A percentile compares a stretch with the other conserved stretches of the same genome.
Evolutionary conservation across 1,284 basidiomycete species (phyloP).

Genomic region (Ceratobasidium sp.): DNA sequence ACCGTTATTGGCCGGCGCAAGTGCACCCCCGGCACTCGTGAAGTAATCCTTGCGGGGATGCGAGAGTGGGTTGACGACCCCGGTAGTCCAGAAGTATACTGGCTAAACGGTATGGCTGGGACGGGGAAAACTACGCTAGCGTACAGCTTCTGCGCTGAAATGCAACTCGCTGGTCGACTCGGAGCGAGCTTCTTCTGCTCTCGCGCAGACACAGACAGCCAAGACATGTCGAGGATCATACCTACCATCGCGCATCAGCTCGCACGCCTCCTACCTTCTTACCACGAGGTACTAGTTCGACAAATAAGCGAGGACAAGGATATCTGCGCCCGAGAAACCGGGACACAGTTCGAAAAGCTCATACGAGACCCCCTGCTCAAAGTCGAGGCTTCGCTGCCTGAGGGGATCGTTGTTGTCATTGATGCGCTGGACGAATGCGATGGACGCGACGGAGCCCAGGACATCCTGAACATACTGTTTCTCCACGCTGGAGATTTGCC

Average conservation of each 20-base stretch:
- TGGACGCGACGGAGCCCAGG: neutral
- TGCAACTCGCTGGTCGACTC: neutral
- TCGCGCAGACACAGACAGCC: neutral
- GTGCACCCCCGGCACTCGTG: conserved; percentile 15
- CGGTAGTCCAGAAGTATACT: neutral
- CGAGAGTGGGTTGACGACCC: neutral
- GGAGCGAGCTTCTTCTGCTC: conserved; percentile 32
- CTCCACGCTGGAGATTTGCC: neutral
- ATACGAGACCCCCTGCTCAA: too few species aligned
- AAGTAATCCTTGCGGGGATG: neutral
- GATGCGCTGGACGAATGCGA: conserved; percentile 17
- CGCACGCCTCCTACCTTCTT: neutral
- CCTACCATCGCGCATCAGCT: conserved; percentile 22
- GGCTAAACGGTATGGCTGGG: conserved; percentile 5
- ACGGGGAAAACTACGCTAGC: conserved; percentile 3
- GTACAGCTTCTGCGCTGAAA: conserved; percentile 1
- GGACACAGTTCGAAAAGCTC: too few species aligned
- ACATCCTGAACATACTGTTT: neutral
- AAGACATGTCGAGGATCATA: neutral
- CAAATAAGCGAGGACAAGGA: too few species aligned
- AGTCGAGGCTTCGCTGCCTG: neutral
- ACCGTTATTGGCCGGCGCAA: neutral
- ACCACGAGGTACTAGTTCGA: neutral
- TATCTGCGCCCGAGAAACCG: too few species aligned
- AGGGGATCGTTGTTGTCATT: neutral